Conservation (phyloP, 805 yeast genomes). For the Starmerella scarabaei region DNA sequence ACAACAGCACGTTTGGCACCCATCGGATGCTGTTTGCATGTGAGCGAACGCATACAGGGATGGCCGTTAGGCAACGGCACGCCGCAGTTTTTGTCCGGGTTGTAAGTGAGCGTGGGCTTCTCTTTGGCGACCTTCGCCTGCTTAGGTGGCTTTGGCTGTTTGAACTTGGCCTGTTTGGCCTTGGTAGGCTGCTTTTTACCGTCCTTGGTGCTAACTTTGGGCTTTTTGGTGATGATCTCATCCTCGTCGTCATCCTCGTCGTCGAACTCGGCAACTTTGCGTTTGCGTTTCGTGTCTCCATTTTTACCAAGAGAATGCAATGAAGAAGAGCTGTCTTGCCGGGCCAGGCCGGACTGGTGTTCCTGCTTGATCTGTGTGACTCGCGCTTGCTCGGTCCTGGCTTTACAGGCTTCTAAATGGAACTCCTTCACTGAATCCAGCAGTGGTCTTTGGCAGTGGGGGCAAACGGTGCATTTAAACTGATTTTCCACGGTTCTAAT, state of each 20-base stretch:
- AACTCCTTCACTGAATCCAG: slow-evolving; percentile 17
- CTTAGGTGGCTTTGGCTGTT: slow-evolving; percentile 9
- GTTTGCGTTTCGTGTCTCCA: neutral
- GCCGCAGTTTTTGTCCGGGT: slow-evolving; percentile 63
- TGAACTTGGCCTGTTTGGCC: slow-evolving; percentile 5
- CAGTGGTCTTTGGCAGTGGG: slow-evolving; percentile 24
- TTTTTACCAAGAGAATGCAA: neutral
- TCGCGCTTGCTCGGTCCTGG: neutral
- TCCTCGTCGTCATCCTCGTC: neutral
- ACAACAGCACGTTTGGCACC: slow-evolving; percentile 93
- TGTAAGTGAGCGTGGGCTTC: slow-evolving; percentile 41
- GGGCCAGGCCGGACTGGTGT: neutral
- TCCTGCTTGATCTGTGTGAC: neutral
- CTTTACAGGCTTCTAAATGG: slow-evolving; percentile 19
- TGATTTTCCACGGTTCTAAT: slow-evolving; percentile 22
- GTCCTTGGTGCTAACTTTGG: slow-evolving; percentile 1
- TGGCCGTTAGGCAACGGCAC: slow-evolving; percentile 91
- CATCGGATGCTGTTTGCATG: slow-evolving; percentile 97
- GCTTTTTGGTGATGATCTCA: neutral
- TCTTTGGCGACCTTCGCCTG: slow-evolving; percentile 34
- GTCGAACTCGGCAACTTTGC: neutral
- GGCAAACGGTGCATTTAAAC: slow-evolving; percentile 23
- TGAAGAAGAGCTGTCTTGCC: neutral
- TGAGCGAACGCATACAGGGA: slow-evolving; percentile 84
- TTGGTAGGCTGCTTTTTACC: slow-evolving; percentile 8